Conservation (phyloP, 345 rosid species). For the Erucastrum elatum region DNA sequence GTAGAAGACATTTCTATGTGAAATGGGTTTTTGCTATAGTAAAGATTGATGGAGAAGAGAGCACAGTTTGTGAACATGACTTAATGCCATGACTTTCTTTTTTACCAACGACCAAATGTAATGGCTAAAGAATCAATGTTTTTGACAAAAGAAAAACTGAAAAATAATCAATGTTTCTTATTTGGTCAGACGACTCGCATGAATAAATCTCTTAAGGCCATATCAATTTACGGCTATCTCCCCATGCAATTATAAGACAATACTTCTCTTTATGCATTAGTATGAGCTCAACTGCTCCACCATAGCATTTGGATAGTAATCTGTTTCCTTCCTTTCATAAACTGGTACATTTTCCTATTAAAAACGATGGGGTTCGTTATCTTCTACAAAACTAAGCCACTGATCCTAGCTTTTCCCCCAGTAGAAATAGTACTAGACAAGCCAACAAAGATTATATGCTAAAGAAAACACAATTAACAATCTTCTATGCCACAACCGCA, state of each 20-base stretch:
- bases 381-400: slow-evolving; percentile 2
- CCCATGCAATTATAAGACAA: not conserved
- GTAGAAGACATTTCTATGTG: not conserved
- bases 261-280: slow-evolving; percentile 10
- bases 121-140: slow-evolving; percentile 15
- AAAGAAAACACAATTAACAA: too few relatives aligned
- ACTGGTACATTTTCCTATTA: not conserved
- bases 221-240: not conserved
- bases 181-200: not conserved
- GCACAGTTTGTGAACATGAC: too few relatives aligned
- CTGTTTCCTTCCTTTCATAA: not conserved
- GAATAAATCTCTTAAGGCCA: slow-evolving; percentile 20
- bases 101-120: not conserved
- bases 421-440: not conserved
- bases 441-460: not conserved
- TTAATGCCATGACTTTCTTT: too few relatives aligned
- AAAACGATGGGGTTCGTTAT: not conserved
- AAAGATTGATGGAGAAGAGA: not conserved
- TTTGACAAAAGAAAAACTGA: too few relatives aligned
- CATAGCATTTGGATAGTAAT: not conserved
- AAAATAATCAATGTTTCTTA: not conserved
- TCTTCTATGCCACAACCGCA: slow-evolving; percentile 77
- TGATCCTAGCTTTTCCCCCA: not conserved
- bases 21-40: not conserved
- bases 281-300: not conserved